Evolutionary conservation across 2,329 filamentous ascomycete species (phyloP), one percentile per base, ranked within the genome.

Genomic region (Botrytis squamosa): DNA sequence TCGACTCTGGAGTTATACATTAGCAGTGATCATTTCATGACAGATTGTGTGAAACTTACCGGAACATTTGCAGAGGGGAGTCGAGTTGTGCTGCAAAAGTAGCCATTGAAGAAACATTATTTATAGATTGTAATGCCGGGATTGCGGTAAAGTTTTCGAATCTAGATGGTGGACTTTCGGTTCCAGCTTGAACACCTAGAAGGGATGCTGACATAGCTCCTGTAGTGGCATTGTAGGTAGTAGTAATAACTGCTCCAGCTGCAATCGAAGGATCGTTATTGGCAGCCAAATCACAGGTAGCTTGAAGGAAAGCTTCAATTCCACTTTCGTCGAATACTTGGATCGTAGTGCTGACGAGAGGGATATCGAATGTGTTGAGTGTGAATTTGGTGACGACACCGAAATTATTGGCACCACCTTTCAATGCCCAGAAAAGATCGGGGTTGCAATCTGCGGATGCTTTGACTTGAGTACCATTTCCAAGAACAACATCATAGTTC

Each of bases 391-490:
- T 86, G 20, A 87, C 84, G 73, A 88, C 82, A 59, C 87, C 88
- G 75, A 86, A 73, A 4, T 73, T 60, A 22, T 73, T 69, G 14
- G 63, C 52, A 33, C 88, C 88, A 8, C 88, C 88, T 69, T 86
- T 85, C 4, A 90, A 83, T 0, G 85, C 87, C 76, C 82, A 83
- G 80, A 83, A 89, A 14, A 90, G 82, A 67, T 89, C 87, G 0
- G 83, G 75, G 74, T 89, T 81, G 9, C 73, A 72, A 0, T 77
- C 79, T 25, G 83, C 78, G 2, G 84, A 86, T 81, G 83, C 81
- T 0, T 76, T 80, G 3, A 83, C 78, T 8, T 88, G 81, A 74
- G 86, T 85, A 79, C 88, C 87, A 71, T 88, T 85, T 0, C 83
- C 83, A 10, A 84, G 80, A 1, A 86, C 83, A 18, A 78, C 55